A percentile compares a stretch with the other conserved stretches of the same genome.
Evolutionary conservation across 805 yeast species (phyloP).

Genomic region (Kregervanrija fluxuum): DNA sequence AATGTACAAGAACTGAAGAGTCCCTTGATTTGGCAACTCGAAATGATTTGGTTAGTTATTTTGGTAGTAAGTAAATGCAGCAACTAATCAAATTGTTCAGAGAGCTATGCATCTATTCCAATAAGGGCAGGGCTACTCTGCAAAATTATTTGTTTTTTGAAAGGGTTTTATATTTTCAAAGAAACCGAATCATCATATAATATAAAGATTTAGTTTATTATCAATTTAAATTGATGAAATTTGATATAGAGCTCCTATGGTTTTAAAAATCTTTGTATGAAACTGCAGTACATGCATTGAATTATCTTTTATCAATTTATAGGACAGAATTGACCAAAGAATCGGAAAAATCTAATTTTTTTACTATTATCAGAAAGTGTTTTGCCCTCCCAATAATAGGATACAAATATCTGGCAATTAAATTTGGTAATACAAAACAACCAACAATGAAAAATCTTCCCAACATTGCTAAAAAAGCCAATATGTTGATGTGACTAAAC

Average conservation of each 20-base stretch:
- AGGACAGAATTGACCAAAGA: background rate
- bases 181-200: constrained; percentile 8
- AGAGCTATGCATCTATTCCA: constrained; percentile 7
- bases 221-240: constrained; percentile 9
- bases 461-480: too few species aligned
- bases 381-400: background rate
- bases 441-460: too few species aligned
- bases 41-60: background rate
- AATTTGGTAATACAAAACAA: background rate
- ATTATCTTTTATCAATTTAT: constrained; percentile 3
- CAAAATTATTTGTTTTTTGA: constrained; percentile 8
- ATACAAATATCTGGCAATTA: background rate
- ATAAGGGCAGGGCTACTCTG: constrained; percentile 18
- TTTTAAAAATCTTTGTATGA: constrained; percentile 14
- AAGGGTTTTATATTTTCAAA: constrained; percentile 1
- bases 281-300: constrained; percentile 8
- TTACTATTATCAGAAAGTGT: background rate
- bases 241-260: constrained; percentile 2
- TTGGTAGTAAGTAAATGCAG: background rate
- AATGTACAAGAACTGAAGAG: constrained; percentile 2
- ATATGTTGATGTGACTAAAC: too few species aligned
- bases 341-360: background rate
- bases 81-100: constrained; percentile 1
- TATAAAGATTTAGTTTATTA: constrained; percentile 9
- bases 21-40: background rate